Percentiles rank a stretch among this genome's conserved stretches.
phyloP scores from a whole-genome alignment of 75 land plant genomes.

The Selaginella moellendorffii region DNA sequence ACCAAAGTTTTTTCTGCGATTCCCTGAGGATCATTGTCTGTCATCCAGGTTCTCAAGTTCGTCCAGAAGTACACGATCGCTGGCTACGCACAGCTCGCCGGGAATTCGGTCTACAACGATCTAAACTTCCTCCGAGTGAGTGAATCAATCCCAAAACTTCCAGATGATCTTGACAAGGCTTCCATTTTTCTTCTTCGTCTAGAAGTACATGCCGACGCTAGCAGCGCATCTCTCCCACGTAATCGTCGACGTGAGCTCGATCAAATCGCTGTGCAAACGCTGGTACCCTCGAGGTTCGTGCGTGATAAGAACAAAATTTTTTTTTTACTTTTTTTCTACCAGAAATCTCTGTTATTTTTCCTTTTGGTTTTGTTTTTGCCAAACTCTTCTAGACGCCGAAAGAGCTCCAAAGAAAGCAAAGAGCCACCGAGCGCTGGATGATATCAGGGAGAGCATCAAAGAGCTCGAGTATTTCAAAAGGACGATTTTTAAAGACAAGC shows the following conservation, averaged over 20 bases:
- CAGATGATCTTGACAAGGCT: too few species aligned
- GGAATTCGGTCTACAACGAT: conserved; percentile 83
- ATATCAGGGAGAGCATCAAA: conserved; percentile 82
- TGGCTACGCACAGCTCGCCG: conserved; percentile 35
- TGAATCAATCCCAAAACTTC: too few species aligned
- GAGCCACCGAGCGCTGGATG: conserved; percentile 82
- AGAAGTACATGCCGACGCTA: conserved; percentile 92
- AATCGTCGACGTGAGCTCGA: conserved; percentile 90
- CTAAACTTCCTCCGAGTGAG: conserved; percentile 51
- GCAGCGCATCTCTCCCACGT: conserved; percentile 75
- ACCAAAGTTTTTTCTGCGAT: background rate
- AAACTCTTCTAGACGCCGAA: conserved; percentile 32
- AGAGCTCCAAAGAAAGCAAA: conserved; percentile 56
- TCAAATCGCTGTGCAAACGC: conserved; percentile 62
- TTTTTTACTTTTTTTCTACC: background rate
- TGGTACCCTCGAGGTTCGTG: conserved; percentile 96
- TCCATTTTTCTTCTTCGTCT: conserved; percentile 10
- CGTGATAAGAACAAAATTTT: too few species aligned
- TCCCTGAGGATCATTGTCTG: background rate
- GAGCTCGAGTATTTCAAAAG: conserved; percentile 72
- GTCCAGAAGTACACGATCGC: conserved; percentile 40
- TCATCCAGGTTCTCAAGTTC: conserved; percentile 66
- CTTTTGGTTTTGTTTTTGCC: background rate
- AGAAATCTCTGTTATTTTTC: background rate
- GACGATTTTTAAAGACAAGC: conserved; percentile 60